These are phyloP conservation scores for Venturia oleaginea DNA, from an alignment of 2,329 filamentous ascomycete species.

Conservation along the genomic window DNA sequence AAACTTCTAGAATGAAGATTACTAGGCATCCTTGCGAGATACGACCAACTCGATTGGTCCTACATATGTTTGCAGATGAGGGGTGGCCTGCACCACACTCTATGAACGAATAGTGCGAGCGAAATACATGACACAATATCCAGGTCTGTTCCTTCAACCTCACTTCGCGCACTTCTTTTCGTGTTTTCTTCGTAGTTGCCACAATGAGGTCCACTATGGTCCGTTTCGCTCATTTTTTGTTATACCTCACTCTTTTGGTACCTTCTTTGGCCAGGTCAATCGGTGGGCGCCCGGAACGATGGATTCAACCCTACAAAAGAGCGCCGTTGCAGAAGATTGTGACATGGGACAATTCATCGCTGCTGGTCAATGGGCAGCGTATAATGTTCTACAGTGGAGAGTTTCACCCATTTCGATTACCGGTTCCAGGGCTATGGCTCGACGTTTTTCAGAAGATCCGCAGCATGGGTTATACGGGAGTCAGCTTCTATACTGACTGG, in stretches of 20 bases:
- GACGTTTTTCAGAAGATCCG: constrained; percentile 79
- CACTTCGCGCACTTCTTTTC: background rate
- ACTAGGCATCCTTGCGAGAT: background rate
- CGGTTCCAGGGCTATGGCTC: constrained; percentile 54
- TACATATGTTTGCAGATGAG: background rate
- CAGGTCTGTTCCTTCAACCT: background rate
- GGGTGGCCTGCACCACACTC: background rate
- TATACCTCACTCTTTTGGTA: constrained; percentile 32
- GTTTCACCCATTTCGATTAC: constrained; percentile 59
- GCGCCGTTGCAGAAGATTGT: constrained; percentile 48
- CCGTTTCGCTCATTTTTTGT: constrained; percentile 18
- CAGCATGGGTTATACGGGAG: constrained; percentile 67
- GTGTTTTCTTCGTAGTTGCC: background rate
- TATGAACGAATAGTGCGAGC: background rate
- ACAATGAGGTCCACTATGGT: constrained; percentile 4
- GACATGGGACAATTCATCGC: constrained; percentile 64
- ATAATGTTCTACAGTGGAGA: constrained; percentile 66
- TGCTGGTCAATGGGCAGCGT: constrained; percentile 61
- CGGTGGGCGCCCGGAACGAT: constrained; percentile 40
- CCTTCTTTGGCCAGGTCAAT: constrained; percentile 40
- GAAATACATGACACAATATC: background rate
- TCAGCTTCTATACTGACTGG: constrained; percentile 76
- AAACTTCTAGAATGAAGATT: background rate
- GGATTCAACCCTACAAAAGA: constrained; percentile 41
- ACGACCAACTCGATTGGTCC: background rate